Percentiles rank a stretch among this genome's conserved stretches.
phyloP scores from a whole-genome alignment of 2,329 filamentous ascomycete genomes.

The Apiospora aurea region DNA sequence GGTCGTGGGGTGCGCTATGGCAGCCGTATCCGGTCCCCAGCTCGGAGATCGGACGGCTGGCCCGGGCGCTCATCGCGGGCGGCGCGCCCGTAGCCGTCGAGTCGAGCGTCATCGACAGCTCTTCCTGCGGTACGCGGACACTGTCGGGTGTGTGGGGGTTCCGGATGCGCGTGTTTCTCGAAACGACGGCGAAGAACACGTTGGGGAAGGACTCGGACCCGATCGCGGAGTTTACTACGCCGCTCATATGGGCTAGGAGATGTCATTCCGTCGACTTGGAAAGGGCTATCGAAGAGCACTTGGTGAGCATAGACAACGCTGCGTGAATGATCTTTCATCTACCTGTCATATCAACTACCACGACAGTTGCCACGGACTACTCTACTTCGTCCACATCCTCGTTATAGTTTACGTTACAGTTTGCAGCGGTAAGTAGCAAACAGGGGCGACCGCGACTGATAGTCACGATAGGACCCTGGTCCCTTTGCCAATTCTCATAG shows the following conservation, averaged over 20 bases:
- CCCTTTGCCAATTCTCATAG: too few species aligned
- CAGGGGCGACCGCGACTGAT: too few species aligned
- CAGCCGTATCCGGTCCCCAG: background rate
- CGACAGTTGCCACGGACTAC: too few species aligned
- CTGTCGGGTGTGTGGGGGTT: background rate
- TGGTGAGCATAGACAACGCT: background rate
- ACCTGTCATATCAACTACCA: too few species aligned
- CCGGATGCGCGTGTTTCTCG: conserved; percentile 17
- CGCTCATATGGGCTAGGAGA: conserved; percentile 14
- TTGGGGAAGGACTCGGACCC: background rate
- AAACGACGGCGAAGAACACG: background rate
- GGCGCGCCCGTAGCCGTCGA: background rate
- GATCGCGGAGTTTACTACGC: background rate
- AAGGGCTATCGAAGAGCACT: background rate
- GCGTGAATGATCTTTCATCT: too few species aligned
- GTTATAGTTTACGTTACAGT: too few species aligned
- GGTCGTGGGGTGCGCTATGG: background rate
- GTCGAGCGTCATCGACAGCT: background rate
- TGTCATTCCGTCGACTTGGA: background rate
- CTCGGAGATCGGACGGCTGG: background rate
- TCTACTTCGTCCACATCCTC: too few species aligned
- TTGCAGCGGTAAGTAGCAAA: too few species aligned
- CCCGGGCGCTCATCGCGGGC: conserved; percentile 6
- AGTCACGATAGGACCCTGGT: too few species aligned
- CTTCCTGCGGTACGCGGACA: background rate